Conservation (phyloP, 805 yeast species). For the Monosporozyma solicola region DNA sequence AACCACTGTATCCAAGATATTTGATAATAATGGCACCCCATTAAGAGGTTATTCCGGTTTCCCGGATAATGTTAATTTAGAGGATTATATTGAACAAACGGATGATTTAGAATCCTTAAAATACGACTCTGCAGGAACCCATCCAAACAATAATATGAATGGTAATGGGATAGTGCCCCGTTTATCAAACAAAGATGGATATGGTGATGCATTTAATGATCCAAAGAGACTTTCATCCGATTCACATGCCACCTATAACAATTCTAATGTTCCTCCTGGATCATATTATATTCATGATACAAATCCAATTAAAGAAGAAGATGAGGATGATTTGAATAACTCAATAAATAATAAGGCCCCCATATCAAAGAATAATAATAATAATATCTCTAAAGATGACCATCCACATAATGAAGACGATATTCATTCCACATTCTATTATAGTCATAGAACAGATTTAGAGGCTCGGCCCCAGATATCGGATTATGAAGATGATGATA, state of each 20-base stretch:
- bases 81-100: constrained; percentile 36
- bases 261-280: not conserved
- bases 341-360: not conserved
- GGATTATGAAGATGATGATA: constrained; percentile 23
- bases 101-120: constrained; percentile 23
- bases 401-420: constrained; percentile 24
- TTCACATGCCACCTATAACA: not conserved
- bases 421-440: constrained; percentile 29
- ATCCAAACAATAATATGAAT: not conserved
- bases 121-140: not conserved
- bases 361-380: not conserved
- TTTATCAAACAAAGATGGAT: constrained; percentile 6
- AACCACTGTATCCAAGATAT: constrained; percentile 64
- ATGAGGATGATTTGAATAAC: constrained; percentile 2
- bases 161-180: not conserved
- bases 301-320: constrained; percentile 17
- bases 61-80: constrained; percentile 47
- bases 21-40: constrained; percentile 64
- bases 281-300: constrained; percentile 5
- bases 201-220: constrained; percentile 3
- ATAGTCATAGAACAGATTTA: constrained; percentile 24
- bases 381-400: constrained; percentile 5
- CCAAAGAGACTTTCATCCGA: constrained; percentile 2
- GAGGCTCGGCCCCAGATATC: constrained; percentile 27
- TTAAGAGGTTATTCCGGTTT: constrained; percentile 66